Evolutionary conservation across 352 stramenopile species (phyloP).

Genomic region (Thraustotheca clavata): DNA sequence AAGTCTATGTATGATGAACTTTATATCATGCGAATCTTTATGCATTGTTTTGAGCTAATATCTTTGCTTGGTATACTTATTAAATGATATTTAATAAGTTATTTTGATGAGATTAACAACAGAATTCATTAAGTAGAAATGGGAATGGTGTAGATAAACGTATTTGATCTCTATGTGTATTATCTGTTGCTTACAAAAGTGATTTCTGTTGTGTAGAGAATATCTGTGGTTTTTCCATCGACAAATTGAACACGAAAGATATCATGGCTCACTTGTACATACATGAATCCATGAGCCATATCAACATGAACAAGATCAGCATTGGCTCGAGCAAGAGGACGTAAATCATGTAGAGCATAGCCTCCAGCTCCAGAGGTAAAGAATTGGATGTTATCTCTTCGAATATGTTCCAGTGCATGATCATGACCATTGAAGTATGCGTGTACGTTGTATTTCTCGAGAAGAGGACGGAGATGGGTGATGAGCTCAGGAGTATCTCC

Average conservation of each 20-base stretch:
- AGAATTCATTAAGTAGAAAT: no score
- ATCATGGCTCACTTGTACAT: conserved; percentile 52
- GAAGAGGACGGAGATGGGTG: conserved; percentile 49
- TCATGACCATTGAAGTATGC: conserved; percentile 85
- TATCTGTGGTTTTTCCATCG: conserved; percentile 42
- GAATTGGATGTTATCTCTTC: conserved; percentile 37
- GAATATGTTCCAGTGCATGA: conserved; percentile 77
- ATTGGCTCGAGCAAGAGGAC: conserved; percentile 54
- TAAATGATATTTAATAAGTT: no score
- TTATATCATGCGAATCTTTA: no score
- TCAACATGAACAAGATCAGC: conserved; percentile 66
- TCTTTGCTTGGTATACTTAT: no score
- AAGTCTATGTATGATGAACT: no score
- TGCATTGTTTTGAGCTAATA: no score
- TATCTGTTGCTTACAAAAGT: conserved; percentile 41
- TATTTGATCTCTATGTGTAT: no score
- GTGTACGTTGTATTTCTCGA: conserved; percentile 76
- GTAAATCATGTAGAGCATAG: conserved; percentile 56
- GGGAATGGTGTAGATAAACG: no score
- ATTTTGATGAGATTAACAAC: no score
- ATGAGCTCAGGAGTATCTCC: conserved; percentile 73
- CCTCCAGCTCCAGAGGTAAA: conserved; percentile 74
- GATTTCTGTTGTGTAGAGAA: conserved; percentile 77
- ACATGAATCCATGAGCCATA: conserved; percentile 83
- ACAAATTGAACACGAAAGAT: conserved; percentile 70